These are phyloP conservation scores for Westerdykella sp. DNA, from an alignment of 2,329 filamentous ascomycete species.

Conservation along the genomic window DNA sequence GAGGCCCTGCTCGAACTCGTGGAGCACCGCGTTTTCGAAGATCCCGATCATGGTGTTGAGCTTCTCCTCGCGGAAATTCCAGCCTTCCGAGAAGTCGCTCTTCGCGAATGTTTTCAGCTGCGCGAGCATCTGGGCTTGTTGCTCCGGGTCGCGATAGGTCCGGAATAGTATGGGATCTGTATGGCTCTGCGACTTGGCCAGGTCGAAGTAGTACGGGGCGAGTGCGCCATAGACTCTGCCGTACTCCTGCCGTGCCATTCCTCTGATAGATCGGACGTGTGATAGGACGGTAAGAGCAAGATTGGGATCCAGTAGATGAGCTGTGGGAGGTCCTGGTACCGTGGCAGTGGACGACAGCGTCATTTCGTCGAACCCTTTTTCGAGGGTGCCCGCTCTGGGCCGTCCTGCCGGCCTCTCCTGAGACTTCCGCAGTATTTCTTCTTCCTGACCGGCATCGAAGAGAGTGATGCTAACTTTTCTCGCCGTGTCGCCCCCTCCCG, in stretches of 20 bases:
- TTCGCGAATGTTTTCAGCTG: constrained; percentile 73
- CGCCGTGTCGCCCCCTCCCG: constrained; percentile 28
- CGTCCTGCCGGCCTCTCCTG: constrained; percentile 23
- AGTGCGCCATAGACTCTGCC: constrained; percentile 84
- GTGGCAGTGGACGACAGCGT: constrained; percentile 43
- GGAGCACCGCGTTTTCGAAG: constrained; percentile 84
- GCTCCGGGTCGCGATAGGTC: constrained; percentile 78
- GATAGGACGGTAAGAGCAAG: constrained; percentile 64
- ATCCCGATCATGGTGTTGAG: constrained; percentile 68
- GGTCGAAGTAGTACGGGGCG: constrained; percentile 81
- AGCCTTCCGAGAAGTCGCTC: constrained; percentile 75
- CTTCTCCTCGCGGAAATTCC: constrained; percentile 63
- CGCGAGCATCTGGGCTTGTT: constrained; percentile 82
- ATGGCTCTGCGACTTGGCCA: constrained; percentile 64
- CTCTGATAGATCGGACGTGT: constrained; percentile 69
- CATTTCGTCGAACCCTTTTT: constrained; percentile 77
- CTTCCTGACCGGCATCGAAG: constrained; percentile 67
- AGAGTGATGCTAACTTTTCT: constrained; percentile 52
- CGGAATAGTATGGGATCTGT: constrained; percentile 80
- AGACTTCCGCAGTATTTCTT: constrained; percentile 49
- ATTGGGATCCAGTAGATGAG: constrained; percentile 47
- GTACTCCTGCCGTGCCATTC: constrained; percentile 81
- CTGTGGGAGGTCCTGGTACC: constrained; percentile 21
- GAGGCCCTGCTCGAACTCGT: constrained; percentile 90
- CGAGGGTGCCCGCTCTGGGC: constrained; percentile 32